A percentile compares a stretch with the other conserved stretches of the same genome.
Conservation (phyloP, 768 basidiomycete genomes). For the Gyrodon lividus region DNA sequence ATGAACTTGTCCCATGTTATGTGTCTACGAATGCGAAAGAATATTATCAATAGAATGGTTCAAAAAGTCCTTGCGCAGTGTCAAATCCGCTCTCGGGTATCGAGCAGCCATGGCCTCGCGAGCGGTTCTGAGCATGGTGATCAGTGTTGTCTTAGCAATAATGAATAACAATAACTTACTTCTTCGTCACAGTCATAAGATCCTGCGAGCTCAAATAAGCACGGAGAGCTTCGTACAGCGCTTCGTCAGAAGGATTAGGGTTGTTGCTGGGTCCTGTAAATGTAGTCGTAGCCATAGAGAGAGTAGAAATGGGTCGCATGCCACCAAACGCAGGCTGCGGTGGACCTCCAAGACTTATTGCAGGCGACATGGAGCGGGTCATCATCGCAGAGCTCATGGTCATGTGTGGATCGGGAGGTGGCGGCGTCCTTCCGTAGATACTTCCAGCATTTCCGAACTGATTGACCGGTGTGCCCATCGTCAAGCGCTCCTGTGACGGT, state of each 20-base stretch:
- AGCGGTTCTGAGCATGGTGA: slow-evolving; percentile 43
- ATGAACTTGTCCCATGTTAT: not conserved
- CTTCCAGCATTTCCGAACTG: slow-evolving; percentile 36
- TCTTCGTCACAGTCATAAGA: slow-evolving; percentile 71
- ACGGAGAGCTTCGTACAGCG: slow-evolving; percentile 53
- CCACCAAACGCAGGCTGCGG: slow-evolving; percentile 32
- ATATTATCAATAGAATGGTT: slow-evolving; percentile 68
- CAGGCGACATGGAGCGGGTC: slow-evolving; percentile 33
- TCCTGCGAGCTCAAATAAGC: slow-evolving; percentile 64
- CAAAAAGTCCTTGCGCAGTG: slow-evolving; percentile 56
- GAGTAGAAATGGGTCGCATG: slow-evolving; percentile 52
- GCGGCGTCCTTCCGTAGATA: slow-evolving; percentile 38
- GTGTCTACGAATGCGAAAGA: slow-evolving; percentile 49
- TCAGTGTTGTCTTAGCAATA: slow-evolving; percentile 2
- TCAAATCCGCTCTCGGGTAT: slow-evolving; percentile 68
- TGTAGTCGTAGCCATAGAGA: slow-evolving; percentile 59
- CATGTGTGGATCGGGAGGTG: slow-evolving; percentile 47
- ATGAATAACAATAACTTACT: slow-evolving; percentile 39
- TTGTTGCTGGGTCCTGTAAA: slow-evolving; percentile 51
- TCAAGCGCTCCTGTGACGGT: slow-evolving; percentile 39
- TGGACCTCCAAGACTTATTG: slow-evolving; percentile 28
- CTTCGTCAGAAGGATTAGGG: slow-evolving; percentile 59
- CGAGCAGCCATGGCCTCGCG: slow-evolving; percentile 60
- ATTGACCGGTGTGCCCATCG: slow-evolving; percentile 35
- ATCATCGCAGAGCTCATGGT: slow-evolving; percentile 47